These are phyloP conservation scores for Fusarium graminum DNA, from an alignment of 2,329 filamentous ascomycete genomes.

Conservation along the genomic window DNA sequence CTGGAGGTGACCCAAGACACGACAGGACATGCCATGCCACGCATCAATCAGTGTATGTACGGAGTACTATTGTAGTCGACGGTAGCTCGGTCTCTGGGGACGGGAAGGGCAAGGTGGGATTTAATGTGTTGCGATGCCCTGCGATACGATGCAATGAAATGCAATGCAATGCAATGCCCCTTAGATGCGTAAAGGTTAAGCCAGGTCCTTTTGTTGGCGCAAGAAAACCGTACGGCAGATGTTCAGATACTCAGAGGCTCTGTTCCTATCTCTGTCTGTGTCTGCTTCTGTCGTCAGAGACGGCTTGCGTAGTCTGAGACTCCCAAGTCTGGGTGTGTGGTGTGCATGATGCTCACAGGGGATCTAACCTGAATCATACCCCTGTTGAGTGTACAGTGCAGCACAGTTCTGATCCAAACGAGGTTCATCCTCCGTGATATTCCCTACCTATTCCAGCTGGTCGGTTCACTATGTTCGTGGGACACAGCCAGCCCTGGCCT, in stretches of 20 bases:
- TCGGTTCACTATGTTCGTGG: conserved; percentile 24
- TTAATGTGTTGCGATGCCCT: not conserved
- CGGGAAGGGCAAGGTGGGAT: conserved; percentile 45
- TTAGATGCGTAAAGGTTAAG: conserved; percentile 6
- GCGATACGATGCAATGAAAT: not conserved
- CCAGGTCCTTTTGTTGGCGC: conserved; percentile 36
- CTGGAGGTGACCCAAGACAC: conserved; percentile 32
- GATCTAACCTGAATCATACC: conserved; percentile 34
- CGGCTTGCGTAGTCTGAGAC: conserved; percentile 4
- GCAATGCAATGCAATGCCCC: not conserved
- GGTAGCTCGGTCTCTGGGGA: conserved; percentile 42
- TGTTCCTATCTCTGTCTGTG: not conserved
- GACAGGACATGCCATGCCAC: conserved; percentile 25
- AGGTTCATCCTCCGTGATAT: conserved; percentile 41
- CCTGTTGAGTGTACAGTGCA: conserved; percentile 35
- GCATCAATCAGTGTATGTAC: conserved; percentile 12
- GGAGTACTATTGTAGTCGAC: not conserved
- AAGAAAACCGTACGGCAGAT: not conserved
- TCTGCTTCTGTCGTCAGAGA: conserved; percentile 20
- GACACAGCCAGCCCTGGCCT: conserved; percentile 1
- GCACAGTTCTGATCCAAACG: conserved; percentile 33
- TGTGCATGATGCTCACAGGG: conserved; percentile 38
- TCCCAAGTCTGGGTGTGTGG: conserved; percentile 16
- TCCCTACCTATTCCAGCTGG: conserved; percentile 38
- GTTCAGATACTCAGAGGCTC: not conserved